Evolutionary conservation across 768 basidiomycete genomes (phyloP).

Genomic region (Rhodotorula babjevae): DNA sequence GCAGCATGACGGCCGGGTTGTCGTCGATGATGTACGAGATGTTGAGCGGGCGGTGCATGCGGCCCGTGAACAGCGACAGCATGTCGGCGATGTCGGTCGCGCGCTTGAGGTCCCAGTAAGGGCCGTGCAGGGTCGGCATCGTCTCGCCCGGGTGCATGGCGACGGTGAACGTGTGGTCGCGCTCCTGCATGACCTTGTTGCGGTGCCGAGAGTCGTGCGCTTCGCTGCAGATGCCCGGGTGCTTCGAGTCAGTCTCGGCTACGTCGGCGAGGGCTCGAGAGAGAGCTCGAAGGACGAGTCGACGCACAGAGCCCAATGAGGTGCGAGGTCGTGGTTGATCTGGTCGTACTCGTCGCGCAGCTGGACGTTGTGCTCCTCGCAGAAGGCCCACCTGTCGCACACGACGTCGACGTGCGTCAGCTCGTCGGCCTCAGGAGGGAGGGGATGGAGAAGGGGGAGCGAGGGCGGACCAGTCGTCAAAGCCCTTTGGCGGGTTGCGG

Average conservation of each 20-base stretch:
- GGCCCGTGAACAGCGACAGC: conserved; percentile 33
- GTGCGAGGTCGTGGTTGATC: conserved; percentile 65
- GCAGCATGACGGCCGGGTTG: conserved; percentile 41
- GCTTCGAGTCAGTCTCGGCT: too few relatives aligned
- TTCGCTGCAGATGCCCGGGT: conserved; percentile 35
- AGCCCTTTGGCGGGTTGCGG: conserved; percentile 77
- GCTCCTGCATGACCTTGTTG: conserved; percentile 41
- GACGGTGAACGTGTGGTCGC: conserved; percentile 43
- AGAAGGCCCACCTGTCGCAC: conserved; percentile 52
- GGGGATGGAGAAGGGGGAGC: too few relatives aligned
- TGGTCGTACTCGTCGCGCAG: conserved; percentile 59
- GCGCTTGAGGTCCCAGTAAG: conserved; percentile 39
- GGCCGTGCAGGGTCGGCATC: conserved; percentile 28
- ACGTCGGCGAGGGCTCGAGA: too few relatives aligned
- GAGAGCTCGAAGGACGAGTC: background rate
- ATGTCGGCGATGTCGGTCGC: conserved; percentile 42
- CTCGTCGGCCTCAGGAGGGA: background rate
- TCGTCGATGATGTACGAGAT: conserved; percentile 44
- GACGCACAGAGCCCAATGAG: conserved; percentile 72
- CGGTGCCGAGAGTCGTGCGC: conserved; percentile 39
- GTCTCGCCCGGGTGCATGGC: conserved; percentile 30
- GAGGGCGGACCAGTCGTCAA: conserved; percentile 71
- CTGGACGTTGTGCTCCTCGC: conserved; percentile 52
- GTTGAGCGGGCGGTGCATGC: conserved; percentile 39
- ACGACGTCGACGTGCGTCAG: background rate